Conservation (phyloP, 1,139 yeast genomes). For the Suhomyces bribrorum region DNA sequence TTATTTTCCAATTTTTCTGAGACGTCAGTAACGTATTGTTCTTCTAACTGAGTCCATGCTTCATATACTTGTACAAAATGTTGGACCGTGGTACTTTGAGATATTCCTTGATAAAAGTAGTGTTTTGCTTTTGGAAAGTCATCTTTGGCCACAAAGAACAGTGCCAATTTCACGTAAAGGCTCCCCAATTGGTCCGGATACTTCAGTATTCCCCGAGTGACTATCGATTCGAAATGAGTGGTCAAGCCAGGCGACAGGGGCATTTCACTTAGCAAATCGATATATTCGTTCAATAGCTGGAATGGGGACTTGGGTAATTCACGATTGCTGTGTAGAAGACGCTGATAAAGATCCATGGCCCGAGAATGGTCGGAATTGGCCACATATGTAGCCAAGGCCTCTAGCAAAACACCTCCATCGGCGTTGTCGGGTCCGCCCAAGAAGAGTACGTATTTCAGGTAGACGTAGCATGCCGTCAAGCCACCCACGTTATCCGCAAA, state of each 20-base stretch:
- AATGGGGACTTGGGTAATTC: conserved; percentile 10
- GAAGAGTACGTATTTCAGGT: conserved; percentile 45
- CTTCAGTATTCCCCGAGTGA: conserved; percentile 38
- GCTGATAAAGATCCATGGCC: conserved; percentile 1
- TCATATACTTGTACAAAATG: conserved; percentile 72
- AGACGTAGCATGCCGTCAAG: conserved; percentile 40
- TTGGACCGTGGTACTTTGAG: conserved; percentile 48
- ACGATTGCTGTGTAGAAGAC: background rate
- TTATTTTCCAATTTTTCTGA: conserved; percentile 26
- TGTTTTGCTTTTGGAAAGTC: conserved; percentile 47
- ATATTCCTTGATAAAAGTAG: conserved; percentile 51
- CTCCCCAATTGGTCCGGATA: conserved; percentile 65
- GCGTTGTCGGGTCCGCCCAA: conserved; percentile 6
- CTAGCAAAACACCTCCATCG: conserved; percentile 12
- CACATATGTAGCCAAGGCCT: conserved; percentile 25
- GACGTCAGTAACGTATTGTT: conserved; percentile 42
- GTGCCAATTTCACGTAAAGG: conserved; percentile 52
- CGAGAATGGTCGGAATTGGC: conserved; percentile 24
- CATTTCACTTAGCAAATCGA: conserved; percentile 6
- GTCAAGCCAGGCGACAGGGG: conserved; percentile 6
- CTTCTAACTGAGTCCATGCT: conserved; percentile 63
- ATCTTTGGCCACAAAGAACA: conserved; percentile 38
- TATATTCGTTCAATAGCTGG: conserved; percentile 11
- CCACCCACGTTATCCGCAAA: conserved; percentile 55
- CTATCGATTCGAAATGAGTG: conserved; percentile 32